Evolutionary conservation across 352 stramenopile species (phyloP).

Genomic region (Achlya hypogyna): DNA sequence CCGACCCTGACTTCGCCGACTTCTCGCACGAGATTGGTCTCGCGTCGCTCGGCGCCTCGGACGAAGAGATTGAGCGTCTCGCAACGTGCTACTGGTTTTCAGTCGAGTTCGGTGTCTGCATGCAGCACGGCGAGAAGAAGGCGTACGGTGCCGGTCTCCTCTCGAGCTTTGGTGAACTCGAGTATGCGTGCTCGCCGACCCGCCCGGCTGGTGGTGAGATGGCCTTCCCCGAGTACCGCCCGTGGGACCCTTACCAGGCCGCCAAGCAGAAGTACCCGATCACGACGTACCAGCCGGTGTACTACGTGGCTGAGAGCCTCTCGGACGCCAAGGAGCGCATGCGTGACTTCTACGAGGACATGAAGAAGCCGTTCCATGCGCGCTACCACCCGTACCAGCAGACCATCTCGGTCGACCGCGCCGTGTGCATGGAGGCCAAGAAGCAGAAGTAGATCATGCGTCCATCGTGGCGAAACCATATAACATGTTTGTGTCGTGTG

Average conservation of each 20-base stretch:
- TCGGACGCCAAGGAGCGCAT: conserved; percentile 91
- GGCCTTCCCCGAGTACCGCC: conserved; percentile 79
- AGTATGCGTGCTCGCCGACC: conserved; percentile 86
- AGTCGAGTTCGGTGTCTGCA: conserved; percentile 95
- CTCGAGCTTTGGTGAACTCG: conserved; percentile 95
- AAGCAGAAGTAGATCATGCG: background rate
- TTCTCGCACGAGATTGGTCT: conserved; percentile 96
- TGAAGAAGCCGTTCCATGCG: conserved; percentile 93
- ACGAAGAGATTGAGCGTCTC: conserved; percentile 92
- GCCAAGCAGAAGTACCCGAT: conserved; percentile 94
- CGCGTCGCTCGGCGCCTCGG: conserved; percentile 90
- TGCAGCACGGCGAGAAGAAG: conserved; percentile 90
- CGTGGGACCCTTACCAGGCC: conserved; percentile 91
- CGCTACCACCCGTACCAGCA: conserved; percentile 90
- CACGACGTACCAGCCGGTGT: conserved; percentile 95
- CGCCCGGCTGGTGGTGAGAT: conserved; percentile 47
- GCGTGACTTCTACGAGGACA: conserved; percentile 90
- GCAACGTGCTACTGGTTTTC: conserved; percentile 98
- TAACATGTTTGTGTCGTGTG: too few relatives aligned
- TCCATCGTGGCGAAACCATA: too few relatives aligned
- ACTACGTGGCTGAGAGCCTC: conserved; percentile 94
- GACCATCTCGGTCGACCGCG: conserved; percentile 72
- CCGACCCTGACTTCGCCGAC: conserved; percentile 95
- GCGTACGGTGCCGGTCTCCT: conserved; percentile 94
- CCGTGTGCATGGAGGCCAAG: conserved; percentile 41